These are phyloP conservation scores for Calonectria ilicicola DNA, from an alignment of 2,329 filamentous ascomycete genomes.

Conservation along the genomic window DNA sequence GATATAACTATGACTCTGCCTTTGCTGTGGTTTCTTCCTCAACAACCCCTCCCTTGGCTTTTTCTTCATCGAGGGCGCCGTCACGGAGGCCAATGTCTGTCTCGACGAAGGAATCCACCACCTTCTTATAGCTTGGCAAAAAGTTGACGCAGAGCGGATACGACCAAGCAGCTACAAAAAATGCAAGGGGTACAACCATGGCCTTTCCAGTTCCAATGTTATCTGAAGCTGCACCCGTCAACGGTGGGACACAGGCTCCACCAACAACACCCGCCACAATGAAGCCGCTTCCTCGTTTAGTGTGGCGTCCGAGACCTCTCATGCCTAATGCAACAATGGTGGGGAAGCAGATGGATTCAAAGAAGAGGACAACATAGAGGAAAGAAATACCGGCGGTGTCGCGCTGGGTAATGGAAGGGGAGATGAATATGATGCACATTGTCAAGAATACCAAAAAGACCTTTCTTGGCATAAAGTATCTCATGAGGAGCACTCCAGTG, in stretches of 20 bases:
- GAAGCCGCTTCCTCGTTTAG: slow-evolving; percentile 80
- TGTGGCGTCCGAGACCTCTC: slow-evolving; percentile 80
- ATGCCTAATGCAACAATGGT: slow-evolving; percentile 84
- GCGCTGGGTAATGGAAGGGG: slow-evolving; percentile 59
- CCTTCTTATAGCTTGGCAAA: slow-evolving; percentile 70
- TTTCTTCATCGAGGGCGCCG: slow-evolving; percentile 44
- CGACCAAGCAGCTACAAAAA: slow-evolving; percentile 67
- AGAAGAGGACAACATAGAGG: slow-evolving; percentile 80
- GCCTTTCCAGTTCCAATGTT: slow-evolving; percentile 68
- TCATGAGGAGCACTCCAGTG: slow-evolving; percentile 75
- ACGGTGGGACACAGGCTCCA: slow-evolving; percentile 79
- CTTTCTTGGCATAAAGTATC: slow-evolving; percentile 71
- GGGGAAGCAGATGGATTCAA: slow-evolving; percentile 84
- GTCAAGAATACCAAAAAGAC: slow-evolving; percentile 77
- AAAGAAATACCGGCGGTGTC: slow-evolving; percentile 67
- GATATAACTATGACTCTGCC: not conserved
- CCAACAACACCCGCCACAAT: slow-evolving; percentile 77
- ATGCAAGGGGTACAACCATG: slow-evolving; percentile 74
- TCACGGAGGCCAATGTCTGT: slow-evolving; percentile 56
- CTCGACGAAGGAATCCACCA: slow-evolving; percentile 69
- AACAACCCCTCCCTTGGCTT: slow-evolving; percentile 27
- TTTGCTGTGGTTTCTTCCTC: slow-evolving; percentile 29
- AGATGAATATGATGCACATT: slow-evolving; percentile 72
- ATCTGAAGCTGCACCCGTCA: slow-evolving; percentile 78
- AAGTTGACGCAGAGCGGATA: slow-evolving; percentile 76